phyloP scores from a whole-genome alignment of 1,284 basidiomycete genomes.

The Malassezia caprae region DNA sequence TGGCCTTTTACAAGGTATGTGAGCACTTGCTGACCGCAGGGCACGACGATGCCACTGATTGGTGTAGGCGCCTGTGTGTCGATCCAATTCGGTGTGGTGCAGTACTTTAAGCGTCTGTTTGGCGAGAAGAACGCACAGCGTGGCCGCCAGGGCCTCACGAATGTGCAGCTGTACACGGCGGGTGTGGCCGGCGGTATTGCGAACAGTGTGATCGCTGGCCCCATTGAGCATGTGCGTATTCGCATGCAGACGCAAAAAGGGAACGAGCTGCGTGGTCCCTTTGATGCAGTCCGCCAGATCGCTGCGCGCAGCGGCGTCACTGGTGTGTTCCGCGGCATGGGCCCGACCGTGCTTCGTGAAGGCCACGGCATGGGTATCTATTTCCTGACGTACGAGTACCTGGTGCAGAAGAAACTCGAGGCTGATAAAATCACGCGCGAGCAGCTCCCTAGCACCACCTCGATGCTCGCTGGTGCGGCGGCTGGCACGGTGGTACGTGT shows the following conservation, averaged over 20 bases:
- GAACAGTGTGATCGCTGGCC: conserved; percentile 84
- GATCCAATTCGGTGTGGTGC: conserved; percentile 88
- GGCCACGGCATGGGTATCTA: conserved; percentile 50
- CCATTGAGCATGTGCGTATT: conserved; percentile 95
- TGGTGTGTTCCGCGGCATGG: conserved; percentile 84
- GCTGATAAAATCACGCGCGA: conserved; percentile 37
- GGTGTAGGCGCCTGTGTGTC: conserved; percentile 92
- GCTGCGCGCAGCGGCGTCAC: conserved; percentile 55
- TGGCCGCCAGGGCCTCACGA: conserved; percentile 51
- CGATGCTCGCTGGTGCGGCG: conserved; percentile 38
- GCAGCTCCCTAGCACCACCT: conserved; percentile 28
- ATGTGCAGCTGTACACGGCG: conserved; percentile 63
- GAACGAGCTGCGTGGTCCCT: conserved; percentile 49
- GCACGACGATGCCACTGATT: conserved; percentile 79
- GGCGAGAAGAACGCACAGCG: conserved; percentile 42
- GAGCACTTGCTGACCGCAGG: conserved; percentile 52
- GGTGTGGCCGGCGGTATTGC: conserved; percentile 78
- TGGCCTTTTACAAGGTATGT: conserved; percentile 89
- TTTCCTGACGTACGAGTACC: conserved; percentile 83
- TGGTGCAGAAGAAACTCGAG: conserved; percentile 66
- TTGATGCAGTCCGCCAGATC: conserved; percentile 25
- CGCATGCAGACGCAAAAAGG: conserved; percentile 53
- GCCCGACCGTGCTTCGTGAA: conserved; percentile 78
- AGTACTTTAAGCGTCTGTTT: conserved; percentile 79
- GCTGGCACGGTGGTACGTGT: conserved; percentile 24